phyloP scores from a whole-genome alignment of 352 stramenopile genomes.

The Phytophthora uliginosa region DNA sequence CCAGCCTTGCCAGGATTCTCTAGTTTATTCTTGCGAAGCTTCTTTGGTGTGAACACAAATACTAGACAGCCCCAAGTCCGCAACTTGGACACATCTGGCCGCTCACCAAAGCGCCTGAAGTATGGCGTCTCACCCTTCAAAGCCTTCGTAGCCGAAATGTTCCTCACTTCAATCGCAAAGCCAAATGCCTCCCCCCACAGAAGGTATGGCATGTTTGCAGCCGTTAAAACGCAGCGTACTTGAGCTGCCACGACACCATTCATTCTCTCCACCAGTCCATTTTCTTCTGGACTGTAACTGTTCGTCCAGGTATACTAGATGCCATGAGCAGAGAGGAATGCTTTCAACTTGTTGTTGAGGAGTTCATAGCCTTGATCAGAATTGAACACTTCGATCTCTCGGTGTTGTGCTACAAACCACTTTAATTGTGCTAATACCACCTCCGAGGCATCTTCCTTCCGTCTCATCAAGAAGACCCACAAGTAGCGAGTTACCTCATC shows the following conservation, averaged over 20 bases:
- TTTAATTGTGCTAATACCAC: not conserved
- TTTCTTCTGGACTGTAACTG: not conserved
- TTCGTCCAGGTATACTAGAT: not conserved
- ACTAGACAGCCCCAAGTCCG: no score
- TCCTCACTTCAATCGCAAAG: no score
- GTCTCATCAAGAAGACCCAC: not conserved
- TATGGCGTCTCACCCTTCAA: no score
- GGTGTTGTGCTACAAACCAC: no score
- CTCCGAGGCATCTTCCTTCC: not conserved
- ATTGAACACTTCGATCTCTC: not conserved
- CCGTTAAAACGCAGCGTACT: not conserved
- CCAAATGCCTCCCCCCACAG: not conserved
- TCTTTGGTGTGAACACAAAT: no score
- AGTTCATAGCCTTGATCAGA: not conserved
- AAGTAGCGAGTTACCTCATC: not conserved
- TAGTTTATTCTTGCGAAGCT: no score
- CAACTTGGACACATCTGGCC: no score
- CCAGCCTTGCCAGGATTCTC: no score
- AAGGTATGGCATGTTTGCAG: not conserved
- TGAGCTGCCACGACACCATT: not conserved
- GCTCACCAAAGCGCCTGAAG: no score
- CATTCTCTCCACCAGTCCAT: not conserved
- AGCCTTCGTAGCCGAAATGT: not conserved
- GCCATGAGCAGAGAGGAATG: not conserved
- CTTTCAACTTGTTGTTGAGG: not conserved